Base-by-base conservation (phyloP, 2,329 filamentous ascomycete species). In the Sarocladium kiliense region DNA sequence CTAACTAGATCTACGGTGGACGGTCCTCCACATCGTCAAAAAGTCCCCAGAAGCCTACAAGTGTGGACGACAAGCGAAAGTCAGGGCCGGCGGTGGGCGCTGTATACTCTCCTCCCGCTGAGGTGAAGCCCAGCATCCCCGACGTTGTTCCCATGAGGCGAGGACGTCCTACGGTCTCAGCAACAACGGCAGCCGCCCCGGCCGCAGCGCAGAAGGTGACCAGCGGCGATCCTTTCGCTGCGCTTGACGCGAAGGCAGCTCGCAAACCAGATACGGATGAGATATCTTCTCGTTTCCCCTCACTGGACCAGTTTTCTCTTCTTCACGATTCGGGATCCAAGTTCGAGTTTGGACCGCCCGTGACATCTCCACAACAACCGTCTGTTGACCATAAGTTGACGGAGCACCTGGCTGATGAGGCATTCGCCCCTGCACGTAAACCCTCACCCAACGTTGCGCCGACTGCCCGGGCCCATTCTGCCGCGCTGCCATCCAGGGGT, bases 141-240 rank as follows among this genome's bases (percentile, higher is more conserved):
- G 91, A 97, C 23, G 91, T 99, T 58, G 86, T 89, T 36, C 94
- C 93, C 1, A 97, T 97, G 94, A 84, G 94, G 58, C 82, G 94
- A 72, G 94, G 94, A 3, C 88, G 91, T 18, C 72, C 77, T 23
- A 70, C 69, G 4, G 65, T 74, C 16, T 68, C 72, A 9, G 72
- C 74, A 19, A 64, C 67, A 25, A 19, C 50, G 25, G 25, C 58
- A 26, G 53, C 64, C 55, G 56, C 62, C 6, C 41, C 61, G 4
- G 26, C 58, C 25, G 50, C 64, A 55, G 56, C 62, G 9, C 81
- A 85, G 61, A 81, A 86, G 59, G 85, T 86, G 41, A 81, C 85
- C 1, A 78, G 80, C 25, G 85, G 82, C 47, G 94, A 99, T 68
- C 94, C 94, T 0, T 99, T 97, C 68, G 91, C 91, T 18, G 91